Conservation (phyloP, 2,329 filamentous ascomycete genomes). For the Cadophora sp. region DNA sequence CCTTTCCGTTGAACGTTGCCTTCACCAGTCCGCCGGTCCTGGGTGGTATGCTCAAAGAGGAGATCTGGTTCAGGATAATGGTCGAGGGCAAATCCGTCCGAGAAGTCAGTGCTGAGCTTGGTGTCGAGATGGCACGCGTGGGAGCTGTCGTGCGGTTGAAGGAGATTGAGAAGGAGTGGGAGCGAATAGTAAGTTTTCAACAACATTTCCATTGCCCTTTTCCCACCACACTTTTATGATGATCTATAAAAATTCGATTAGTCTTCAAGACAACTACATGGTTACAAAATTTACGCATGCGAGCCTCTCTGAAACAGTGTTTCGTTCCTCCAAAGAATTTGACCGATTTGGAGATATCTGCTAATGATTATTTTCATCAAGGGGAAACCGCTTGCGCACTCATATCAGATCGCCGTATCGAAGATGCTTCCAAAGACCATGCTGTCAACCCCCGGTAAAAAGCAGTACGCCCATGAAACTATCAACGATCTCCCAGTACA, state of each 20-base stretch:
- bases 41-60: slow-evolving; percentile 68
- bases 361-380: slow-evolving; percentile 48
- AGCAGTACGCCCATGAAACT: slow-evolving; percentile 56
- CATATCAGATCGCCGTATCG: slow-evolving; percentile 79
- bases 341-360: slow-evolving; percentile 23
- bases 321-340: slow-evolving; percentile 17
- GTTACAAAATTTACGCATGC: slow-evolving; percentile 82
- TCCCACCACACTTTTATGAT: slow-evolving; percentile 56
- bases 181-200: slow-evolving; percentile 62
- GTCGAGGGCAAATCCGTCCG: slow-evolving; percentile 62
- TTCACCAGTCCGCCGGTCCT: slow-evolving; percentile 69
- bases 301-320: slow-evolving; percentile 70
- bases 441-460: background rate
- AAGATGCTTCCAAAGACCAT: slow-evolving; percentile 77
- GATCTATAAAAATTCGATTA: slow-evolving; percentile 89
- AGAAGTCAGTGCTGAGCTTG: slow-evolving; percentile 67
- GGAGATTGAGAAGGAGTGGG: slow-evolving; percentile 72
- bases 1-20: slow-evolving; percentile 66
- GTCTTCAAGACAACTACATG: slow-evolving; percentile 98
- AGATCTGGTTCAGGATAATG: slow-evolving; percentile 66
- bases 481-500: slow-evolving; percentile 72
- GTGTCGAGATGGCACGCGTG: slow-evolving; percentile 72
- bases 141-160: slow-evolving; percentile 74
- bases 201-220: slow-evolving; percentile 35
- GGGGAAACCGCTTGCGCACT: slow-evolving; percentile 77